These are phyloP conservation scores for Anacardium occidentale DNA, from an alignment of 345 rosid genomes.

Conservation along the genomic window DNA sequence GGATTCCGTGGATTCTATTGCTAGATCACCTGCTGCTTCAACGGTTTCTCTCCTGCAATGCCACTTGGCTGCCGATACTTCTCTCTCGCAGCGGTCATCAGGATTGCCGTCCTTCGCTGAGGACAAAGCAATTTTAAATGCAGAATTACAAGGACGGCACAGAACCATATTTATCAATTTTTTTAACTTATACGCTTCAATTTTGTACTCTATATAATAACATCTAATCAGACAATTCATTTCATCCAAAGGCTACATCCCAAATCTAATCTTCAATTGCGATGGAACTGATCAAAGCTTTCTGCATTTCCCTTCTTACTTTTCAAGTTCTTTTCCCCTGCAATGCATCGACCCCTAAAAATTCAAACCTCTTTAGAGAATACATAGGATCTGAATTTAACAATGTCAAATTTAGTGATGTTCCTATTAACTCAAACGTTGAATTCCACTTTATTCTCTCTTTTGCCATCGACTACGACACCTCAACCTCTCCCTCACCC, in stretches of 20 bases:
- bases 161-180: no score
- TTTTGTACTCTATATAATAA: slow-evolving; percentile 14
- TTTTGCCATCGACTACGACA: slow-evolving; percentile 39
- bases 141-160: no score
- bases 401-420: slow-evolving; percentile 31
- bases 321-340: slow-evolving; percentile 17
- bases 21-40: no score
- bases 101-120: neutral
- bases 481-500: slow-evolving; percentile 29
- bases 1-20: no score
- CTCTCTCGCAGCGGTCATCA: neutral
- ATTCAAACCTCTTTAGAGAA: slow-evolving; percentile 40
- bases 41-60: no score
- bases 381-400: slow-evolving; percentile 39
- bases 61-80: no score
- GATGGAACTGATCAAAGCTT: slow-evolving; percentile 16
- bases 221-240: neutral
- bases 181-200: no score
- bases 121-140: no score
- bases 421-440: slow-evolving; percentile 33
- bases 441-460: slow-evolving; percentile 46
- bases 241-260: neutral
- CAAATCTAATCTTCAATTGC: neutral
- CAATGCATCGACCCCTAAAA: slow-evolving; percentile 18
- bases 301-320: slow-evolving; percentile 16